Percentiles rank a stretch among this genome's conserved stretches.
phyloP scores from a whole-genome alignment of 2,329 filamentous ascomycete species.

The Trichoderma sp. region DNA sequence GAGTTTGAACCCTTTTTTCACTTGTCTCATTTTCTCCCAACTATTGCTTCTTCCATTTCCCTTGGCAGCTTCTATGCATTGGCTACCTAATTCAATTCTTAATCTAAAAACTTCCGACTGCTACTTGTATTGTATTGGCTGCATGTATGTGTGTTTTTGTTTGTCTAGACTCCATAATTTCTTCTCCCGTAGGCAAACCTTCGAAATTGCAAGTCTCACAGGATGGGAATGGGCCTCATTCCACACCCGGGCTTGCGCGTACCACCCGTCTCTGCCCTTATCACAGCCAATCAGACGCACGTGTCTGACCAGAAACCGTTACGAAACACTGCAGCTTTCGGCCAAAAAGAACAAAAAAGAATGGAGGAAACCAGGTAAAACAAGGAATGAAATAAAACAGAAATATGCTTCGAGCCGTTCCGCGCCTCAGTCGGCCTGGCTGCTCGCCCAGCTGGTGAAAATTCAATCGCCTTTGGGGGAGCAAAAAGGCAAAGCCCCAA shows the following conservation, averaged over 20 bases:
- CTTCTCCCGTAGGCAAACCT: not conserved
- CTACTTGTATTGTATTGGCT: not conserved
- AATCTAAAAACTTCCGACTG: not conserved
- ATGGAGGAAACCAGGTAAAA: not conserved
- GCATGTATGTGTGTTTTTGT: not conserved
- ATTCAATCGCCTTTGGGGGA: constrained; percentile 1
- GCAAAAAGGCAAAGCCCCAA: not conserved
- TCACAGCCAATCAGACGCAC: constrained; percentile 6
- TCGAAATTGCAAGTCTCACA: not conserved
- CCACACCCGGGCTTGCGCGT: constrained; percentile 1
- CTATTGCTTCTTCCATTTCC: not conserved
- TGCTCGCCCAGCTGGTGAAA: not conserved
- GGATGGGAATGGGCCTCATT: constrained; percentile 10
- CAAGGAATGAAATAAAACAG: not conserved
- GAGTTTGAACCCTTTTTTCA: not conserved
- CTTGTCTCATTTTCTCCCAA: not conserved
- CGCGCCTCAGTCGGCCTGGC: constrained; percentile 8
- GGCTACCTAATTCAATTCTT: not conserved
- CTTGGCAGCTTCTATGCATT: not conserved
- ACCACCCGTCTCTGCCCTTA: not conserved
- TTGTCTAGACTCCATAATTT: not conserved
- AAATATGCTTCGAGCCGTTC: constrained; percentile 15
- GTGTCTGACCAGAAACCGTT: not conserved
- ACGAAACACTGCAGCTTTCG: not conserved
- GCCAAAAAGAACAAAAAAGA: not conserved